Evolutionary conservation across 1,284 basidiomycete species (phyloP), one percentile per base, ranked within the genome.

Genomic region (Sporisorium reilianum): DNA sequence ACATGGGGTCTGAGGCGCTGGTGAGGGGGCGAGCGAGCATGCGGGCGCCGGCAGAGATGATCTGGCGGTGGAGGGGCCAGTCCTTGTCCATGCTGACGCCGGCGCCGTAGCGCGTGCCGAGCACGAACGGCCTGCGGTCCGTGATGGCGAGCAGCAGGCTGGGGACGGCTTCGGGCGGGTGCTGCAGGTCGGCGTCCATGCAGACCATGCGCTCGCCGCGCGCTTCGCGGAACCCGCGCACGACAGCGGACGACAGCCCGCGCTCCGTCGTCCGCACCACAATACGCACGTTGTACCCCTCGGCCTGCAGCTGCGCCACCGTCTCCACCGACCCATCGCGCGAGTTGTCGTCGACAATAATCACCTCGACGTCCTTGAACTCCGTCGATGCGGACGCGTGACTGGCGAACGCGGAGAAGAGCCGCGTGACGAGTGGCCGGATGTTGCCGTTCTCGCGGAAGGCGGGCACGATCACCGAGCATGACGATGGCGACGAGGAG

Each of bases 121-220:
- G 82, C 6, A 86, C 86, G 69, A 88, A 87, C 2, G 76, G 84
- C 20, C 79, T 85, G 18, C 63, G 58, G 8, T 83, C 80, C 0
- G 81, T 80, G 16, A 87, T 71, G 0, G 86, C 76, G 10, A 85
- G 81, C 30, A 87, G 76, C 65, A 87, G 84, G 4, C 79, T 69
- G 22, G 86, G 86, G 0, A 88, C 85, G 22, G 85, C 83, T 76
- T 87, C 86, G 1, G 87, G 86, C 1, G 87, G 87, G 64, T 88
- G 87, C 85, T 87, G 87, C 25, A 87, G 60, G 60, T 87, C 87
- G 3, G 87, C 87, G 64, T 88, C 87, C 87, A 88, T 88, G 64
- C 87, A 87, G 55, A 88, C 77, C 80, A 87, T 84, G 55, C 85
- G 85, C 46, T 84, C 78, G 3, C 87, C 87, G 20, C 79, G 64